Conservation (phyloP, 1,284 basidiomycete species). For the Bondarzewia mesenterica region DNA sequence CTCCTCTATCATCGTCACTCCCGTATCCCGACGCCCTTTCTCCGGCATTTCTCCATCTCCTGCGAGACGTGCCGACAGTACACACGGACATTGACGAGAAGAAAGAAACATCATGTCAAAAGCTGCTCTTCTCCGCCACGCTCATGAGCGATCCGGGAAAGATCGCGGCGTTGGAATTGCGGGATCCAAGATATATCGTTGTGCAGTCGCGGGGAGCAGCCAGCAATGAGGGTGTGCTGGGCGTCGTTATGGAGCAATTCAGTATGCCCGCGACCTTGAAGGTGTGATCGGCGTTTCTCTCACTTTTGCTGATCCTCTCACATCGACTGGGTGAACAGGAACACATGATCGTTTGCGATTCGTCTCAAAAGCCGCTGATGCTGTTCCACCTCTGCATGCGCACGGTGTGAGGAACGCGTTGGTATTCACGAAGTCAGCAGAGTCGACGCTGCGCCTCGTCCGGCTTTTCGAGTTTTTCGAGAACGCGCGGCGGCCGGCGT, state of each 20-base stretch:
- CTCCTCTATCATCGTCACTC: not conserved
- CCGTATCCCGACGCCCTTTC: slow-evolving; percentile 47
- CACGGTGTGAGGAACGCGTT: slow-evolving; percentile 63
- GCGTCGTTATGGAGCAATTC: slow-evolving; percentile 69
- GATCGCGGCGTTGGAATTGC: slow-evolving; percentile 75
- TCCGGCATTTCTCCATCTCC: slow-evolving; percentile 45
- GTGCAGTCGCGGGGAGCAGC: slow-evolving; percentile 43
- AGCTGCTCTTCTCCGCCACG: slow-evolving; percentile 95
- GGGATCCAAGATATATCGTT: slow-evolving; percentile 83
- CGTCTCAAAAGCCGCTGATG: slow-evolving; percentile 82
- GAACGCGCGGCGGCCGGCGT: slow-evolving; percentile 29
- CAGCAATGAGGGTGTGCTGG: slow-evolving; percentile 33
- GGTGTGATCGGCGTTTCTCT: slow-evolving; percentile 31
- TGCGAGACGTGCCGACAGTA: slow-evolving; percentile 29
- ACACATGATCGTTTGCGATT: slow-evolving; percentile 77
- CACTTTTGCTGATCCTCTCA: not conserved
- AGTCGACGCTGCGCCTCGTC: slow-evolving; percentile 81
- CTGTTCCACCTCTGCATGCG: slow-evolving; percentile 81
- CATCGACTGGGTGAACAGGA: slow-evolving; percentile 44
- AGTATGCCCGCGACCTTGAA: slow-evolving; percentile 73
- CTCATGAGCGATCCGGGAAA: slow-evolving; percentile 92
- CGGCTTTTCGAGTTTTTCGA: slow-evolving; percentile 82
- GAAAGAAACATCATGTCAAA: slow-evolving; percentile 74
- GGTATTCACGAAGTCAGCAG: slow-evolving; percentile 94
- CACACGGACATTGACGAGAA: slow-evolving; percentile 47